Conservation (phyloP, 768 basidiomycete species). For the Mycena haematopus region DNA sequence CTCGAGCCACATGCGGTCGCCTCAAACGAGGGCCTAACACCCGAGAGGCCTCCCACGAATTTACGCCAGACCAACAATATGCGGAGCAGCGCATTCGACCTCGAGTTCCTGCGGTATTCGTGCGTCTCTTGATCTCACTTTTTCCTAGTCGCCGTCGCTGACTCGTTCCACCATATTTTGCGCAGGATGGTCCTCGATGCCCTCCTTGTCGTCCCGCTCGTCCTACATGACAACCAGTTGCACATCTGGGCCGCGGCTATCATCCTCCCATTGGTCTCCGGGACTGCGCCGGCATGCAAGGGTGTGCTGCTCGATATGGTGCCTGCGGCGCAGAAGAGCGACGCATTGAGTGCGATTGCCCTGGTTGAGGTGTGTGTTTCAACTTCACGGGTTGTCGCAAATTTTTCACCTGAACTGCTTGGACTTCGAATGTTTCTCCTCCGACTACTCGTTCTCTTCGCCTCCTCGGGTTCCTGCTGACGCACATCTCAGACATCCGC, state of each 20-base stretch:
- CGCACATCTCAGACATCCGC: slow-evolving; percentile 10
- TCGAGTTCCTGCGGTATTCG: slow-evolving; percentile 25
- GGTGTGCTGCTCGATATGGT: slow-evolving; percentile 27
- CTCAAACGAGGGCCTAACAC: too few species aligned
- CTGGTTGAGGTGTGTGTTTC: slow-evolving; percentile 23
- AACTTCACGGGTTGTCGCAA: too few species aligned
- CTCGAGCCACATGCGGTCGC: too few species aligned
- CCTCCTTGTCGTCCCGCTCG: slow-evolving; percentile 12
- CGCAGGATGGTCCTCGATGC: slow-evolving; percentile 25
- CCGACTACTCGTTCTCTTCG: too few species aligned
- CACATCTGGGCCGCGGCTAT: slow-evolving; percentile 22
- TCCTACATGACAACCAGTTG: slow-evolving; percentile 1
- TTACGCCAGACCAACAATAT: too few species aligned
- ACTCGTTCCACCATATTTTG: too few species aligned
- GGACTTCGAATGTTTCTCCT: background rate
- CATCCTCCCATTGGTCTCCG: slow-evolving; percentile 22
- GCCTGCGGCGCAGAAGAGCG: slow-evolving; percentile 10
- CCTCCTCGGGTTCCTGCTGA: background rate
- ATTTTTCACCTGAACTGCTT: background rate
- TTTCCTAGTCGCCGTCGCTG: too few species aligned
- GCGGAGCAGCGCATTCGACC: slow-evolving; percentile 24
- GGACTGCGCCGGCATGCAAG: slow-evolving; percentile 25
- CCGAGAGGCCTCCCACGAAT: background rate
- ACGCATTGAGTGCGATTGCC: slow-evolving; percentile 22
- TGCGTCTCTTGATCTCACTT: slow-evolving; percentile 6